These are phyloP conservation scores for Protea cynaroides DNA, from an alignment of 164 flowering plant species.

Conservation along the genomic window DNA sequence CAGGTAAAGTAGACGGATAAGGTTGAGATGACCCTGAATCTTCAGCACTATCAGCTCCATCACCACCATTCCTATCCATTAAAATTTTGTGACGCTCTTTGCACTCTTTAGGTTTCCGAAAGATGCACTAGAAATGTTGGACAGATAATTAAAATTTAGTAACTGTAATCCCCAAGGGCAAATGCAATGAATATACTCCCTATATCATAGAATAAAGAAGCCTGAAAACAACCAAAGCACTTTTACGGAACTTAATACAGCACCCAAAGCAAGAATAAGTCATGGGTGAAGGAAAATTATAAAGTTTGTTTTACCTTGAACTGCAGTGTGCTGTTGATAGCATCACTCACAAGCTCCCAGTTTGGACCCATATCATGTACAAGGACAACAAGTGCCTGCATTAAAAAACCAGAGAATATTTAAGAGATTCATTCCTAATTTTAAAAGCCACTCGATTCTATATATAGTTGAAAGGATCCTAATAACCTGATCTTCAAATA, in stretches of 20 bases:
- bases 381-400: slow-evolving; percentile 94
- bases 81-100: slow-evolving; percentile 79
- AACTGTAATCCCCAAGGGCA: not conserved
- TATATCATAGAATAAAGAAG: not conserved
- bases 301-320: slow-evolving; percentile 53
- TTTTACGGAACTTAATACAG: not conserved
- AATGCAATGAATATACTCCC: no score
- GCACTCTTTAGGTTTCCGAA: slow-evolving; percentile 87
- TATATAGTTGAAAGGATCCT: not conserved
- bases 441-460: not conserved
- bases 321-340: slow-evolving; percentile 73
- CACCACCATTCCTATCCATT: slow-evolving; percentile 79
- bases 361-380: slow-evolving; percentile 98
- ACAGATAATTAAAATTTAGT: slow-evolving; percentile 3
- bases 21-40: slow-evolving; percentile 97
- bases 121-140: slow-evolving; percentile 50
- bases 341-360: slow-evolving; percentile 99
- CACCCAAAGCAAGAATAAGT: not conserved
- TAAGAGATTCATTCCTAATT: slow-evolving; percentile 3
- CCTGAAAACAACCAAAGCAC: not conserved
- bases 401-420: slow-evolving; percentile 1
- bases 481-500: slow-evolving; percentile 80
- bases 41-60: slow-evolving; percentile 96
- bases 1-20: slow-evolving; percentile 87
- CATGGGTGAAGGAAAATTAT: slow-evolving; percentile 2